Percentiles rank a stretch among this genome's conserved stretches.
Conservation (phyloP, 2,329 filamentous ascomycete genomes). For the Aureobasidium sp. region DNA sequence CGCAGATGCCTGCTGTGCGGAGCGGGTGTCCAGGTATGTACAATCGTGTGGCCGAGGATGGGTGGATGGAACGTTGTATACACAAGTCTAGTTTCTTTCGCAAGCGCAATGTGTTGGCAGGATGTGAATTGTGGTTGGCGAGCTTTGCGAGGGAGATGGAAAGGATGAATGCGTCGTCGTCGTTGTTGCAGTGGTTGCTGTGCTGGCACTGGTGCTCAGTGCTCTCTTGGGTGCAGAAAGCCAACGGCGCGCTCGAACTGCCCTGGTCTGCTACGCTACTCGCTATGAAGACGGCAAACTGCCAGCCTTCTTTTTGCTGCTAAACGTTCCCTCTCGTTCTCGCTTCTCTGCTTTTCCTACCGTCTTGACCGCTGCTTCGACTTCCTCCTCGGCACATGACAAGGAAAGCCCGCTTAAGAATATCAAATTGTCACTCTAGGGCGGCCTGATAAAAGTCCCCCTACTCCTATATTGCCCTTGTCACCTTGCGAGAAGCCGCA, state of each 20-base stretch:
- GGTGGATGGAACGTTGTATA: neutral
- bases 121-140: neutral
- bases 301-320: neutral
- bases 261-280: neutral
- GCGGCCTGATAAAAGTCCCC: neutral
- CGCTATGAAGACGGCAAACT: neutral
- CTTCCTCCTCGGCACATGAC: neutral
- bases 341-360: neutral
- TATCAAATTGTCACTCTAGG: neutral
- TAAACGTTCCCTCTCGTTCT: neutral
- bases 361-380: neutral
- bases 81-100: neutral
- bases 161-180: slow-evolving; percentile 1
- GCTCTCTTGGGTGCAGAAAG: slow-evolving; percentile 1
- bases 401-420: neutral
- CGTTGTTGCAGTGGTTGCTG: neutral
- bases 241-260: slow-evolving; percentile 1
- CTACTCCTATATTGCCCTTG: slow-evolving; percentile 5
- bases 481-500: neutral
- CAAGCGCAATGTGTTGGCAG: neutral
- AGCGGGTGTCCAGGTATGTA: slow-evolving; percentile 2
- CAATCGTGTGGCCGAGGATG: neutral
- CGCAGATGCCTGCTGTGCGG: slow-evolving; percentile 13
- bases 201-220: neutral
- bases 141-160: neutral